Base-by-base conservation (phyloP, 495 filamentous ascomycete species). In the Aspergillus ellipticus region DNA sequence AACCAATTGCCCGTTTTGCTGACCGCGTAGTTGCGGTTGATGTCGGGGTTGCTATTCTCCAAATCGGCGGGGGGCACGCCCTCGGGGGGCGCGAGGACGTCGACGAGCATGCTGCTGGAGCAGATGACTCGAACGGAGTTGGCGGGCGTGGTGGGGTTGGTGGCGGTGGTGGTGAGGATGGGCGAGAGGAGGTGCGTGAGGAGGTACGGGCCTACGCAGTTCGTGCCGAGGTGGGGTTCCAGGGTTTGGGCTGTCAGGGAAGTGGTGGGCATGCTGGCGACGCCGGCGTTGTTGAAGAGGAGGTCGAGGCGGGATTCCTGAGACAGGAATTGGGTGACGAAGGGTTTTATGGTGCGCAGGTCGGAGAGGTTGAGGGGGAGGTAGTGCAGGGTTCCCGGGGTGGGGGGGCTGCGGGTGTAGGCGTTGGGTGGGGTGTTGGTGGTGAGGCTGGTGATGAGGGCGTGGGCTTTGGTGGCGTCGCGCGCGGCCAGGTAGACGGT, bases 281-380 rank as follows among this genome's bases (percentile, higher is more conserved):
- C 79, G 3, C 84, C 86, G 4, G 87, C 86, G 56, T 88, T 90
- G 72, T 81, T 81, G 39, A 89, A 74, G 0, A 90, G 69, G 29
- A 85, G 66, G 56, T 89, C 79, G 17, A 86, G 62, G 0, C 61
- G 62, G 4, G 53, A 17, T 39, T 26, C 15, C 1, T 8, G n/a
- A 16, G 28, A 11, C 9, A 51, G 49, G 49, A 51, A 51, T 19
- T 10, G 7, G 9, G 17, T 3, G 7, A 20, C 49, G 20, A 21
- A 37, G 16, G 28, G 17, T 35, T 37, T 35, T 13, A 51, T 51
- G 3, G 49, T 51, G 16, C 28, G 33, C 0, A 51, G 49, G 29
- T 51, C 49, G 16, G 16, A 8, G 16, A 51, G 49, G 2, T 21
- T n/a, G 0, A 51, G 17, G 2, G 15, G 29, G 29, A 51, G 49